A percentile compares a stretch with the other conserved stretches of the same genome.
Conservation (phyloP, 2,329 filamentous ascomycete genomes). For the Capronia epimyces region DNA sequence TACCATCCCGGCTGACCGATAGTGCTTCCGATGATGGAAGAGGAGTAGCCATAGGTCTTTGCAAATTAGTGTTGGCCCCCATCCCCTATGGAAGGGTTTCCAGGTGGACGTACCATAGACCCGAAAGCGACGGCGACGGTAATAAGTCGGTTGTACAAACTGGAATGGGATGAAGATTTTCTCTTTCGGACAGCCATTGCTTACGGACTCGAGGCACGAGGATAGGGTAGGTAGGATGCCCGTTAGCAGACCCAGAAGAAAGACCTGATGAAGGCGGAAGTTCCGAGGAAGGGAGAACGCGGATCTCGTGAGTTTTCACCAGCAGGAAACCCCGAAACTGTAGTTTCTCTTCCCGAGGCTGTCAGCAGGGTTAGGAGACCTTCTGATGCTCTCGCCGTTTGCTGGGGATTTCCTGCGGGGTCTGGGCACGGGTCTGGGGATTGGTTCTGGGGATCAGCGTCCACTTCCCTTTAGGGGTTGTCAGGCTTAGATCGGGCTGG, state of each 20-base stretch:
- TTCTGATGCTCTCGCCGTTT: too few species aligned
- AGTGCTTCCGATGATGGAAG: slow-evolving; percentile 41
- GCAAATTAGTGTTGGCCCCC: background rate
- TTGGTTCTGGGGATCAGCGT: background rate
- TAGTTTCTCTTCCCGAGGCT: too few species aligned
- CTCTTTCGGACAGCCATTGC: slow-evolving; percentile 10
- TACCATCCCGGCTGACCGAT: slow-evolving; percentile 46
- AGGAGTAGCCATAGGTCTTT: slow-evolving; percentile 32
- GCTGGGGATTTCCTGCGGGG: too few species aligned
- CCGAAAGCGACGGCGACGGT: slow-evolving; percentile 38
- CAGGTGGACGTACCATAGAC: slow-evolving; percentile 34
- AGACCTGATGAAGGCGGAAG: too few species aligned
- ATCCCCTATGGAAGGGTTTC: background rate
- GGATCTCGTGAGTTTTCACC: background rate
- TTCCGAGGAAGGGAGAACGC: background rate
- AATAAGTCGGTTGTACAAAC: slow-evolving; percentile 38
- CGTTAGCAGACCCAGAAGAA: too few species aligned
- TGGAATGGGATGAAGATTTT: slow-evolving; percentile 32
- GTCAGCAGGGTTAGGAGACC: too few species aligned
- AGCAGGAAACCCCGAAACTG: too few species aligned
- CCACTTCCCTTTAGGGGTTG: background rate
- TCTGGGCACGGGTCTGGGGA: too few species aligned
- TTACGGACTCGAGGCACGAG: background rate
- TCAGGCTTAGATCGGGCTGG: background rate
- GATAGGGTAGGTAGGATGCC: background rate